Base-by-base conservation (phyloP, 1,284 basidiomycete species). In the Fomitiporia mediterranea region DNA sequence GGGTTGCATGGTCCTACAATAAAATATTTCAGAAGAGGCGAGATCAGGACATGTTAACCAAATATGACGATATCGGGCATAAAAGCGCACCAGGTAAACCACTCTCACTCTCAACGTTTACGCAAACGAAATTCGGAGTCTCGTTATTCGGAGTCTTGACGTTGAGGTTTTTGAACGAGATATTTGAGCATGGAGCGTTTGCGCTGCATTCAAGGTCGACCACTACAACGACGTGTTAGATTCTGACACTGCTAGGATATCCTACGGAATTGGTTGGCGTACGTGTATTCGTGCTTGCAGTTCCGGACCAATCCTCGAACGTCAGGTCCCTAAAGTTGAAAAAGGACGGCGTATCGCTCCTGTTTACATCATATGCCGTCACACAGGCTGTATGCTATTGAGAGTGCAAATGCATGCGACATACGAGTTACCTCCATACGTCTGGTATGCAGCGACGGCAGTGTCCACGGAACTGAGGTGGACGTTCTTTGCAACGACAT, bases 191-290 rank as follows among this genome's bases (percentile, higher is more conserved):
- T 15, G 74, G 75, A 30, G 70, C 79, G 5, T 74, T 76, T 2
- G 75, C 60, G 60, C 78, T 81, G 67, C 81, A 83, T 58, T 74
- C 73, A n/a, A 83, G 67, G 60, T 79, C 74, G 40, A 83, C 74
- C 44, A 82, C 81, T 82, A 60, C 35, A 27, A 44, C 13, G 25
- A 49, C 19, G 13, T 15, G 25, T 7, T 51, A 19, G 50, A 37
- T 56, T 56, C 37, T 23, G 15, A 27, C 43, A 19, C 15, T 13
- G 25, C 7, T 51, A 25, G 50, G 37, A 58, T 55, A 38, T 25
- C 21, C 30, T 42, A 25, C 39, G 8, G 23, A 37, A 30, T 35
- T 23, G 28, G 21, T 37, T 30, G n/a, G 66, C 75, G 57, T 62
- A 82, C 79, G 63, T 55, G 62, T 73, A 56, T 72, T 75, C 2